Evolutionary conservation across 1,284 basidiomycete genomes (phyloP), one percentile per base, ranked within the genome.

Genomic region (Sporisorium iseilematis-ciliati): DNA sequence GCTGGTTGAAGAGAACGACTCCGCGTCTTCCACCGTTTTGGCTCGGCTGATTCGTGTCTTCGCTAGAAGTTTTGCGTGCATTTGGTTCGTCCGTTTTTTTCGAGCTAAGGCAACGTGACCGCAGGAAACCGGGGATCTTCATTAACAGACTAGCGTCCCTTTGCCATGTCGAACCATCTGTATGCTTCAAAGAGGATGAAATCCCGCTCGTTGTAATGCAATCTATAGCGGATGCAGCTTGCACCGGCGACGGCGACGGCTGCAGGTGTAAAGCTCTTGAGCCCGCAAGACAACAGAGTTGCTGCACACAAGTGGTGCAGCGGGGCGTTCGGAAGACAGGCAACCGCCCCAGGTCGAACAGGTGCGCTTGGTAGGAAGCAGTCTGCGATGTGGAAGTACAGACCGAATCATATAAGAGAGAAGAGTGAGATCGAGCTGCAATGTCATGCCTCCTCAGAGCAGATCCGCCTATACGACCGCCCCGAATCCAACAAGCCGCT

Each of bases 181-280:
- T 23, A 25, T 21, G 23, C 43, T 21, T 23, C 7, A 12, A 25
- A 20, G 45, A 14, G 25, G 7, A 26, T 46, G 45, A 16, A 10
- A 14, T 8, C 29, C 29, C 29, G 29, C 29, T 31, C 29, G 29
- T 31, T 12, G 23, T 45, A 23, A 25, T 12, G 25, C 23, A 14
- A 11, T 12, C 5, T 2, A 23, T 12, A n/a, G 25, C 8, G 14
- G 18, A 5, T 18, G 23, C 25, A 29, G 20, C 14, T 7, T 26
- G 14, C 45, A 46, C 45, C 45, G 45, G 45, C 25, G 45, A 46
- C 25, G 45, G 45, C 45, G 23, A 18, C 25, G 45, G 45, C 14
- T 14, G 25, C 25, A 29, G 7, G 11, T 29, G 2, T 33, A 2
- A 7, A 7, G 33, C 33, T 11, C 12, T 11, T 33, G 33, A 7